Conservation (phyloP, 331 rosid species). For the Acacia pycnantha region DNA sequence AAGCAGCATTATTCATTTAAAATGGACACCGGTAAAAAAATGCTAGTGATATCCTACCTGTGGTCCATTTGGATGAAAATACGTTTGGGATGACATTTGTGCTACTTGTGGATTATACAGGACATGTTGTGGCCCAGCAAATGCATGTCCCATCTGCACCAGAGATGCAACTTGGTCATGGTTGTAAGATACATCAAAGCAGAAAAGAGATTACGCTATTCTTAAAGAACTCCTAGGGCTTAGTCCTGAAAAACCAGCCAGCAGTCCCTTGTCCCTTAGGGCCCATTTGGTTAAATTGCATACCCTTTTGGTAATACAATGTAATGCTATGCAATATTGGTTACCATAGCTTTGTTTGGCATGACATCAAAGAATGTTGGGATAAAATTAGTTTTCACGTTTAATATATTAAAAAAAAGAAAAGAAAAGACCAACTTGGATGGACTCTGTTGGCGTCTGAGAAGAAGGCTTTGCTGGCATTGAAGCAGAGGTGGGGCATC, state of each 20-base stretch:
- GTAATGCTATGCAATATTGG: not conserved
- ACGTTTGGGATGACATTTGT: slow-evolving; percentile 74
- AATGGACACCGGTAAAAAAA: slow-evolving; percentile 6
- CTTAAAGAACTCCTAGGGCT: not conserved
- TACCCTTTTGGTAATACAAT: not conserved
- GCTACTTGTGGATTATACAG: slow-evolving; percentile 72
- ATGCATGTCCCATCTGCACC: slow-evolving; percentile 80
- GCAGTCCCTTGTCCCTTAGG: not conserved
- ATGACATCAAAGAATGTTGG: not conserved
- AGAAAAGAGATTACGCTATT: not conserved
- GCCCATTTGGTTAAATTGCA: not conserved
- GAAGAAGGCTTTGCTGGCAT: not conserved
- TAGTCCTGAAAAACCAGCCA: not conserved
- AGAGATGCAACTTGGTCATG: slow-evolving; percentile 22
- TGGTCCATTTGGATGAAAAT: slow-evolving; percentile 85
- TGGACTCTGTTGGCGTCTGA: not conserved
- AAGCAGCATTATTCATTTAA: slow-evolving; percentile 18
- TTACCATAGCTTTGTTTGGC: not conserved
- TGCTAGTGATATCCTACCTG: slow-evolving; percentile 53
- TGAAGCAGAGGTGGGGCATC: not conserved
- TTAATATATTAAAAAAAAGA: not conserved
- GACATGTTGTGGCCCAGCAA: slow-evolving; percentile 70
- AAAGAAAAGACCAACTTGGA: not conserved
- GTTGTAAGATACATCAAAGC: slow-evolving; percentile 13
- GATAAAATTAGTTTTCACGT: not conserved